A percentile compares a stretch with the other conserved stretches of the same genome.
Evolutionary conservation across 768 basidiomycete species (phyloP).

Genomic region (Hirschioporus abietinus): DNA sequence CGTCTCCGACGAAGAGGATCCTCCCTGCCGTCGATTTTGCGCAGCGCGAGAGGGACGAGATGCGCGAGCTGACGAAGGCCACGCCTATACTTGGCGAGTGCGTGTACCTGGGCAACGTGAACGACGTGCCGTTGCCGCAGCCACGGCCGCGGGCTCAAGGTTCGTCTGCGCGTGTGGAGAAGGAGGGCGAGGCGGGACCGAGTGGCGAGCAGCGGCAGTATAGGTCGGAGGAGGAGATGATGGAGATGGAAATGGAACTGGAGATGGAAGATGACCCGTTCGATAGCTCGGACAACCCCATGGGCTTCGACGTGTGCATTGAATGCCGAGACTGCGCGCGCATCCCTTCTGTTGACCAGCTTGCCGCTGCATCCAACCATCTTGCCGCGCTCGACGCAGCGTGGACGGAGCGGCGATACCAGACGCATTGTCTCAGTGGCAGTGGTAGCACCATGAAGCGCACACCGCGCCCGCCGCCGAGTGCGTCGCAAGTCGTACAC

Average conservation of each 20-base stretch:
- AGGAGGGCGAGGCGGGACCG: neutral
- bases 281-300: slow-evolving; percentile 37
- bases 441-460: slow-evolving; percentile 20
- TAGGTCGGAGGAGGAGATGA: neutral
- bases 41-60: slow-evolving; percentile 81
- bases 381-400: slow-evolving; percentile 56
- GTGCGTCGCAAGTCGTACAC: slow-evolving; percentile 67
- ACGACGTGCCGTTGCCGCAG: slow-evolving; percentile 59
- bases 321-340: slow-evolving; percentile 82
- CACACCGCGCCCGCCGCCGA: slow-evolving; percentile 63
- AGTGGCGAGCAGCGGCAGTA: neutral
- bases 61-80: slow-evolving; percentile 80
- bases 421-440: slow-evolving; percentile 18
- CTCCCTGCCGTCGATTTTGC: slow-evolving; percentile 75
- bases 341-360: slow-evolving; percentile 60
- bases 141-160: neutral
- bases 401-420: slow-evolving; percentile 48
- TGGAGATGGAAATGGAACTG: neutral
- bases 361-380: slow-evolving; percentile 75
- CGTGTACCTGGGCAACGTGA: slow-evolving; percentile 76
- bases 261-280: slow-evolving; percentile 22
- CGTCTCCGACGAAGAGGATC: neutral
- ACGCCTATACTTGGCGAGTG: slow-evolving; percentile 18
- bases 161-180: neutral
- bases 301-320: slow-evolving; percentile 79